phyloP scores from a whole-genome alignment of 768 basidiomycete species.

The Sporobolomyces roseus region DNA sequence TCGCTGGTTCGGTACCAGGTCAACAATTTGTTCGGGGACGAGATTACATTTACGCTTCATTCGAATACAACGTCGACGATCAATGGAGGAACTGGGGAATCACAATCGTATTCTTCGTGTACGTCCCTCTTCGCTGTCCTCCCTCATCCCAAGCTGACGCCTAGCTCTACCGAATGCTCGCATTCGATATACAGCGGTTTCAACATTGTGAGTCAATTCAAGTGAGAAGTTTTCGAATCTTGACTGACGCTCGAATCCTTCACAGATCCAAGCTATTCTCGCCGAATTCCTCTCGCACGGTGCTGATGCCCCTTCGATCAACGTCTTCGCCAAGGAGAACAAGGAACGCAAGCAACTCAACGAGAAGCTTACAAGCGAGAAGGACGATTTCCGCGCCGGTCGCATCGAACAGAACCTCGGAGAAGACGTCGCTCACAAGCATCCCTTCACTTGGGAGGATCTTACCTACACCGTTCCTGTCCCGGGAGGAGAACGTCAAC shows the following conservation, averaged over 20 bases:
- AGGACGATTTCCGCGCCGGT: constrained; percentile 51
- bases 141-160: no score
- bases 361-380: constrained; percentile 53
- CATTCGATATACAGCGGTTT: no score
- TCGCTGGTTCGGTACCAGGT: constrained; percentile 64
- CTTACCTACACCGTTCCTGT: constrained; percentile 49
- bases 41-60: constrained; percentile 62
- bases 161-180: no score
- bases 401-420: constrained; percentile 53
- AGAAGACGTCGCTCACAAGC: constrained; percentile 48
- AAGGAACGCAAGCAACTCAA: constrained; percentile 53
- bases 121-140: constrained; percentile 29
- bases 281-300: constrained; percentile 55
- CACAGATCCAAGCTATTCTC: constrained; percentile 52
- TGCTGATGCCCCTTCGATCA: constrained; percentile 55
- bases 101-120: constrained; percentile 65
- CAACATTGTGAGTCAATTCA: constrained; percentile 51
- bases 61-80: constrained; percentile 52
- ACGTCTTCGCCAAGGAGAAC: constrained; percentile 63
- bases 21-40: constrained; percentile 55
- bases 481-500: constrained; percentile 38
- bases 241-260: no score
- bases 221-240: neutral
- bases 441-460: constrained; percentile 75
- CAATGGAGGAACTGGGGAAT: constrained; percentile 64